Evolutionary conservation across 495 filamentous ascomycete genomes (phyloP), one percentile per base, ranked within the genome.

Genomic region (Chaetomium cochliodes): DNA sequence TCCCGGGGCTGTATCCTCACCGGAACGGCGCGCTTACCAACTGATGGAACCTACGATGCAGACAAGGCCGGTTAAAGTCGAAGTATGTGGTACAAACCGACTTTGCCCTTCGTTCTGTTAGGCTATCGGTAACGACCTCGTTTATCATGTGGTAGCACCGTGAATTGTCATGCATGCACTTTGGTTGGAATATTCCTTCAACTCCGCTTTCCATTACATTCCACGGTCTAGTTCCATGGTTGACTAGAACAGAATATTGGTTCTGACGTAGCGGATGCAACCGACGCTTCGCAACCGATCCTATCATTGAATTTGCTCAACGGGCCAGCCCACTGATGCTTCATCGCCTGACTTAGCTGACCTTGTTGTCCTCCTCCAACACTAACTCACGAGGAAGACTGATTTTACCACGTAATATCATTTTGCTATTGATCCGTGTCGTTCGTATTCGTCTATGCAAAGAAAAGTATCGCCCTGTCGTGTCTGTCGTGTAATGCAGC

Each of bases 31-130:
- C 52, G 52, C 15, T 55, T 13, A 37, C 18, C 6, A 25, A 11
- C 54, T 20, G 52, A 39, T 55, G 52, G 52, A 9, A 37, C 22
- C 52, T 28, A 33, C 33, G 37, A 41, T 42, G 54, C 37, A 57
- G 18, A 57, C 20, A 42, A 41, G 37, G 37, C 55, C 55, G 55
- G 55, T 44, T 58, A 58, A 58, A 58, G 11, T 44, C 33, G 22
- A 44, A 6, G 3, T 9, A 16, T 5, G 55, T 42, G 42, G 37
- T 33, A 44, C 55, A 8, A 58, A n/a, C 55, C 30, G n/a, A 33
- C 37, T 20, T 13, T 20, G 25, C 16, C 20, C 37, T 11, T 15
- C 11, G 1, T 25, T 22, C 16, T 50, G 46, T 50, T 50, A 23
- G 46, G 46, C 20, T n/a, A 39, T 58, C 22, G 25, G 39, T 37